Conservation (phyloP, 2,329 filamentous ascomycete species). For the Stylonectria norvegica region DNA sequence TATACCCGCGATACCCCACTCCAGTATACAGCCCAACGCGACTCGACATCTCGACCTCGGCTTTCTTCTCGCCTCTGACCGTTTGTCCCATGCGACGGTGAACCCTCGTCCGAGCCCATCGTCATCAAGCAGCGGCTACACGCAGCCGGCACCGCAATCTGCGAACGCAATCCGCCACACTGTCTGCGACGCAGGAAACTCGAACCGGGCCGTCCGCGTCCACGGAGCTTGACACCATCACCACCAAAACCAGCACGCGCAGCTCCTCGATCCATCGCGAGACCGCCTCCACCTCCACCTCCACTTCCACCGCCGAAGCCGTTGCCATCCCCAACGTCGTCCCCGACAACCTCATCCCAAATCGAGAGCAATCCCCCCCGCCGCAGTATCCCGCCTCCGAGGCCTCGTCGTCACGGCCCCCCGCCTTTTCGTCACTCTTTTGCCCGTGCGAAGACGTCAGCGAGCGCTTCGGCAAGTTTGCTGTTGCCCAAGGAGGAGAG, state of each 20-base stretch:
- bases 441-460: conserved; percentile 37
- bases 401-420: conserved; percentile 51
- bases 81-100: too few species aligned
- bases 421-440: conserved; percentile 61
- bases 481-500: conserved; percentile 26
- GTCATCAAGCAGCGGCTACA: not conserved
- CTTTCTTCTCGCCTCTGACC: conserved; percentile 7
- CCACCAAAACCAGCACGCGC: conserved; percentile 23
- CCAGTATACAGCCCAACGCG: too few species aligned
- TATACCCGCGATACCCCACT: too few species aligned
- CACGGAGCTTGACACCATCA: conserved; percentile 31
- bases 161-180: conserved; percentile 34
- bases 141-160: conserved; percentile 14
- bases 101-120: not conserved
- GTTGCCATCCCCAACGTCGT: conserved; percentile 22
- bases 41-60: conserved; percentile 9
- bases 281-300: too few species aligned
- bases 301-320: conserved; percentile 19
- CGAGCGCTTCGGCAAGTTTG: conserved; percentile 32
- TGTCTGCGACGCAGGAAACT: conserved; percentile 35
- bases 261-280: conserved; percentile 24
- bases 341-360: conserved; percentile 24
- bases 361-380: conserved; percentile 49
- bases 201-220: conserved; percentile 35
- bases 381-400: conserved; percentile 58